phyloP scores from a whole-genome alignment of 2,329 filamentous ascomycete genomes.

The Lachnellula hyalina region DNA sequence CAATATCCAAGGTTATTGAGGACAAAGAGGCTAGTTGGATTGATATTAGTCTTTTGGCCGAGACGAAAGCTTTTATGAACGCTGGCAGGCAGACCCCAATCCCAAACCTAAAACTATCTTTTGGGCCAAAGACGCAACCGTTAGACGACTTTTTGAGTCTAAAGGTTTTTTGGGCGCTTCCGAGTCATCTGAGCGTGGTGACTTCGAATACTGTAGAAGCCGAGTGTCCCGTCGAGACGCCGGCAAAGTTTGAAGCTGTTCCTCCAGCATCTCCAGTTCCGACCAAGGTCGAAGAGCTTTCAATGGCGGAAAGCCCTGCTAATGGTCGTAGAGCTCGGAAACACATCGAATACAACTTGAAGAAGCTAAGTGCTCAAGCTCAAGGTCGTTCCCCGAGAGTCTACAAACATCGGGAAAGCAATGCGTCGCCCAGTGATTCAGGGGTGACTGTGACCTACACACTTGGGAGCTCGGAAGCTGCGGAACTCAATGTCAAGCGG shows the following conservation, averaged over 20 bases:
- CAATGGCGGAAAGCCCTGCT: conserved; percentile 13
- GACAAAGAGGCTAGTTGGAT: not conserved
- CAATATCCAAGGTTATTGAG: not conserved
- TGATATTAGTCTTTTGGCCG: conserved; percentile 2
- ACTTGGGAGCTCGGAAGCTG: conserved; percentile 21
- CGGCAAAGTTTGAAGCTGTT: not conserved
- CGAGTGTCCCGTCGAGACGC: not conserved
- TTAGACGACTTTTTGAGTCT: conserved; percentile 14
- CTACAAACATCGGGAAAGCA: conserved; percentile 9
- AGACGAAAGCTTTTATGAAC: not conserved
- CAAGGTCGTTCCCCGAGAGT: conserved; percentile 44
- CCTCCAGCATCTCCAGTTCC: conserved; percentile 5
- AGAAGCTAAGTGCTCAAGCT: conserved; percentile 52
- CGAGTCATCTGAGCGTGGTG: conserved; percentile 9
- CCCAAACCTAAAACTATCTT: conserved; percentile 7
- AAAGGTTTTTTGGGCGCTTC: conserved; percentile 21
- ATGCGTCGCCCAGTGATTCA: conserved; percentile 21
- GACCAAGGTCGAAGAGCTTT: conserved; percentile 3
- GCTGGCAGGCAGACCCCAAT: conserved; percentile 6
- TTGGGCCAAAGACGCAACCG: conserved; percentile 4
- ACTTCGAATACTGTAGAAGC: not conserved
- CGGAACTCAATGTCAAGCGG: conserved; percentile 17
- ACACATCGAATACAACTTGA: conserved; percentile 49
- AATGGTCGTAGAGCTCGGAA: conserved; percentile 18
- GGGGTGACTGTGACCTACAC: conserved; percentile 21